Conservation (phyloP, 2,329 filamentous ascomycete genomes). For the Hirsutella thompsonii region DNA sequence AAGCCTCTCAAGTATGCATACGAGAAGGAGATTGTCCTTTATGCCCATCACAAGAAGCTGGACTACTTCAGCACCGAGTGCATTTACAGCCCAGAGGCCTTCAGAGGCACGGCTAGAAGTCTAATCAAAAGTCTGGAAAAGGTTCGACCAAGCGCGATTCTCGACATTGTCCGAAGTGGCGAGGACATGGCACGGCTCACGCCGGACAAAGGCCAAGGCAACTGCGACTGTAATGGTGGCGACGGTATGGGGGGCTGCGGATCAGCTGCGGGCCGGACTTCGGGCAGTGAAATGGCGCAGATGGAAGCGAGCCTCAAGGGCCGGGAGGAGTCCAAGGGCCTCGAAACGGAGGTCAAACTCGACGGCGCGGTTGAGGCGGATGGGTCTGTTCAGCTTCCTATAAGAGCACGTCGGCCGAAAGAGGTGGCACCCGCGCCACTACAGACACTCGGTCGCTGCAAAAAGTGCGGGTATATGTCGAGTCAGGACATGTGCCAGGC, state of each 20-base stretch:
- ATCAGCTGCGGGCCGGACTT: constrained; percentile 39
- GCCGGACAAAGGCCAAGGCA: constrained; percentile 22
- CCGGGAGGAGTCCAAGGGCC: constrained; percentile 7
- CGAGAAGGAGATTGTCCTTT: constrained; percentile 97
- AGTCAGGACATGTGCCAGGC: constrained; percentile 92
- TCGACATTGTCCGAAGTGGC: constrained; percentile 88
- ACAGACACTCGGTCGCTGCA: constrained; percentile 72
- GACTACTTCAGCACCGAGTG: constrained; percentile 99
- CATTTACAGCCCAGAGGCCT: constrained; percentile 95
- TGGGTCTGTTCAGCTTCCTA: constrained; percentile 19
- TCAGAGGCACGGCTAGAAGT: constrained; percentile 79
- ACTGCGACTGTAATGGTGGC: constrained; percentile 22
- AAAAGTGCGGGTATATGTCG: constrained; percentile 86
- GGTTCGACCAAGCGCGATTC: constrained; percentile 82
- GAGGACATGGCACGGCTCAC: constrained; percentile 87
- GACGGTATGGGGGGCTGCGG: constrained; percentile 57
- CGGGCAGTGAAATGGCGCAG: constrained; percentile 66
- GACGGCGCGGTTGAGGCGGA: constrained; percentile 9
- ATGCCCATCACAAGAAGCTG: constrained; percentile 90
- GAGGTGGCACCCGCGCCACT: constrained; percentile 26
- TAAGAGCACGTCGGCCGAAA: constrained; percentile 16
- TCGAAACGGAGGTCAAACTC: constrained; percentile 20
- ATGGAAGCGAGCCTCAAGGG: constrained; percentile 48
- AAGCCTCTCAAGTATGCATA: constrained; percentile 98
- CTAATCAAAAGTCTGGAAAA: constrained; percentile 93